phyloP scores from a whole-genome alignment of 1,284 basidiomycete species.

The Austroboletus niveus region DNA sequence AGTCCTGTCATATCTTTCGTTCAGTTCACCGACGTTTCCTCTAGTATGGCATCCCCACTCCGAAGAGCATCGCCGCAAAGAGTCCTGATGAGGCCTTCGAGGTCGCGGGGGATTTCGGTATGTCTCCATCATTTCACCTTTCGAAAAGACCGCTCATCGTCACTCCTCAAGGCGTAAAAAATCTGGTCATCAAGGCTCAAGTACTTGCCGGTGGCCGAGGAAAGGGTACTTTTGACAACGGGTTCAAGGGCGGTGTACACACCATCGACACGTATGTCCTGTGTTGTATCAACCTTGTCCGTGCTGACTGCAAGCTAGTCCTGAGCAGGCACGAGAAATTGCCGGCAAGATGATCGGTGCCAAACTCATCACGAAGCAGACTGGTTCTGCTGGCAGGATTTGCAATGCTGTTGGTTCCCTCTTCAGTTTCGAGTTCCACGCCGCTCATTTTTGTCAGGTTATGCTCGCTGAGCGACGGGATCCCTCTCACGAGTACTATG shows the following conservation, averaged over 20 bases:
- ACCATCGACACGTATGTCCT: conserved; percentile 79
- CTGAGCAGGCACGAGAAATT: conserved; percentile 85
- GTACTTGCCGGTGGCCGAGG: conserved; percentile 98
- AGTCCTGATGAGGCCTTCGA: conserved; percentile 88
- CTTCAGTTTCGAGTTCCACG: conserved; percentile 8
- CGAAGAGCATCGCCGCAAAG: conserved; percentile 87
- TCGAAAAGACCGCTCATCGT: background rate
- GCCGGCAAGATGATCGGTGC: conserved; percentile 94
- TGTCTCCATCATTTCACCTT: conserved; percentile 15
- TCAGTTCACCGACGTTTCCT: conserved; percentile 2
- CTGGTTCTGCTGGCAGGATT: conserved; percentile 86
- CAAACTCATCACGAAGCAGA: conserved; percentile 99
- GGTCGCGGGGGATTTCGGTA: conserved; percentile 87
- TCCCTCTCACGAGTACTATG: conserved; percentile 97
- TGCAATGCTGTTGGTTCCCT: conserved; percentile 83
- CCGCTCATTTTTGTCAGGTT: conserved; percentile 52
- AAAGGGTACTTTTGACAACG: conserved; percentile 97
- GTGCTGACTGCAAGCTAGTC: conserved; percentile 45
- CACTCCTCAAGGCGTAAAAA: conserved; percentile 52
- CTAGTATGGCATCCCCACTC: conserved; percentile 96
- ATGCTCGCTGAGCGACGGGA: conserved; percentile 97
- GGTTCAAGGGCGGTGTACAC: conserved; percentile 97
- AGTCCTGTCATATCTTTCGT: conserved; percentile 21
- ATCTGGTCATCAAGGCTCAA: conserved; percentile 96
- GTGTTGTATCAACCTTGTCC: background rate